phyloP scores from a whole-genome alignment of 768 basidiomycete genomes.

The Kwoniella sp. region DNA sequence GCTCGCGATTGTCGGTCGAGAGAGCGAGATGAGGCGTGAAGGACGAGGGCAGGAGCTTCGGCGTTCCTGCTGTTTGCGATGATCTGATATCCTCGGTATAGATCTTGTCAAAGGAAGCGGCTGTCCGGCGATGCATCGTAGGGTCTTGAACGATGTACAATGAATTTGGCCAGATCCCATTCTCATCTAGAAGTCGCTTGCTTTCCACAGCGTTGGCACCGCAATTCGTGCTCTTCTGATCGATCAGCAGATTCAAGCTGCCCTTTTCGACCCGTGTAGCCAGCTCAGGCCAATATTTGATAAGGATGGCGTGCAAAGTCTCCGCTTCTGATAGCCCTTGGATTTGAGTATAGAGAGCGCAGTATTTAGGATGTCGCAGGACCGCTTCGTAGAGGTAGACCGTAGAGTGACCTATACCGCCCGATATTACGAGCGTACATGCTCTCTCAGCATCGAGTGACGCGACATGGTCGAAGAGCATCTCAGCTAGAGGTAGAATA shows the following conservation, averaged over 20 bases:
- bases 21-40: slow-evolving; percentile 3
- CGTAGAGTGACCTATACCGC: slow-evolving; percentile 28
- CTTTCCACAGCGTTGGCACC: slow-evolving; percentile 20
- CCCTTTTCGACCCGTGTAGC: background rate
- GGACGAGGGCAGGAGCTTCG: slow-evolving; percentile 6
- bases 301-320: slow-evolving; percentile 8
- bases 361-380: slow-evolving; percentile 15
- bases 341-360: background rate
- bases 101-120: slow-evolving; percentile 19
- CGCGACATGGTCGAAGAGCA: slow-evolving; percentile 9
- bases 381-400: slow-evolving; percentile 18
- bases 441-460: background rate
- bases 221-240: slow-evolving; percentile 26
- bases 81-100: background rate
- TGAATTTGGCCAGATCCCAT: slow-evolving; percentile 5
- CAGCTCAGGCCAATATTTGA: slow-evolving; percentile 15
- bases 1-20: background rate
- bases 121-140: slow-evolving; percentile 24
- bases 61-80: background rate
- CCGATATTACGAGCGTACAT: slow-evolving; percentile 15
- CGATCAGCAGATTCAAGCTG: slow-evolving; percentile 11
- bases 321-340: slow-evolving; percentile 11
- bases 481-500: slow-evolving; percentile 10
- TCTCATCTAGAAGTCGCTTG: slow-evolving; percentile 1
- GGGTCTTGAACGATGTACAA: slow-evolving; percentile 28